A percentile compares a stretch with the other conserved stretches of the same genome.
These are phyloP conservation scores for Aspergillus saccharolyticus DNA, from an alignment of 495 filamentous ascomycete species.

Conservation along the genomic window DNA sequence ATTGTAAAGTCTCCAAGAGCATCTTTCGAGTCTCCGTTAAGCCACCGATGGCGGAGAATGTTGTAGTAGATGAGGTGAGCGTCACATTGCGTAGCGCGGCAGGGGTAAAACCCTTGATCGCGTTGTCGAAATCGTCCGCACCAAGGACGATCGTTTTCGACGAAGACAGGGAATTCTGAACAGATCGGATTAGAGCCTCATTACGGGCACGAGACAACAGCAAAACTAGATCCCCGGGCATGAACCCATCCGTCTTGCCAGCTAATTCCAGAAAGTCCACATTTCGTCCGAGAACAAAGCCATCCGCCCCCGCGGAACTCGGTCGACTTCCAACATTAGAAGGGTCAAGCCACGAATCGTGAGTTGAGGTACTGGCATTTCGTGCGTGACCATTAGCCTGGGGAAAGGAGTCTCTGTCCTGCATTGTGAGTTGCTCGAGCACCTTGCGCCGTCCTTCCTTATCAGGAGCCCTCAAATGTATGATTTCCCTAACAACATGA, in stretches of 20 bases:
- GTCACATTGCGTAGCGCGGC: conserved; percentile 92
- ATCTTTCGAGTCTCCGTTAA: conserved; percentile 77
- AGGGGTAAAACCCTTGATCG: conserved; percentile 87
- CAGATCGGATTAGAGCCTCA: conserved; percentile 79
- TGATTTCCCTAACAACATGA: conserved; percentile 75
- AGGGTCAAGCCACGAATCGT: conserved; percentile 69
- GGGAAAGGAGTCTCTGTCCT: conserved; percentile 37
- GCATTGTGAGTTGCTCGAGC: conserved; percentile 59
- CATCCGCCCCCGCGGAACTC: conserved; percentile 49
- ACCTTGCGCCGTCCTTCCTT: conserved; percentile 84
- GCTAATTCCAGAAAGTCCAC: conserved; percentile 91
- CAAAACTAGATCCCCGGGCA: conserved; percentile 88
- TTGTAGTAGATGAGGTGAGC: conserved; percentile 80
- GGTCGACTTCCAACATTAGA: conserved; percentile 43
- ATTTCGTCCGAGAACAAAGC: conserved; percentile 63
- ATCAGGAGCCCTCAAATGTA: conserved; percentile 81
- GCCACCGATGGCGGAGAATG: conserved; percentile 87
- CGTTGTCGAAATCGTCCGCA: conserved; percentile 70
- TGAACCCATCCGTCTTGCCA: conserved; percentile 91
- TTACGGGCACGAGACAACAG: conserved; percentile 83
- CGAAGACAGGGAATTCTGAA: conserved; percentile 32
- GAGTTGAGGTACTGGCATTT: conserved; percentile 34
- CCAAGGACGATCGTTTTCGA: conserved; percentile 54
- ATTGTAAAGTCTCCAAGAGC: conserved; percentile 90
- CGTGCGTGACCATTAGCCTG: conserved; percentile 33